phyloP scores from a whole-genome alignment of 345 rosid species.

The Aquilaria yunnanensis region DNA sequence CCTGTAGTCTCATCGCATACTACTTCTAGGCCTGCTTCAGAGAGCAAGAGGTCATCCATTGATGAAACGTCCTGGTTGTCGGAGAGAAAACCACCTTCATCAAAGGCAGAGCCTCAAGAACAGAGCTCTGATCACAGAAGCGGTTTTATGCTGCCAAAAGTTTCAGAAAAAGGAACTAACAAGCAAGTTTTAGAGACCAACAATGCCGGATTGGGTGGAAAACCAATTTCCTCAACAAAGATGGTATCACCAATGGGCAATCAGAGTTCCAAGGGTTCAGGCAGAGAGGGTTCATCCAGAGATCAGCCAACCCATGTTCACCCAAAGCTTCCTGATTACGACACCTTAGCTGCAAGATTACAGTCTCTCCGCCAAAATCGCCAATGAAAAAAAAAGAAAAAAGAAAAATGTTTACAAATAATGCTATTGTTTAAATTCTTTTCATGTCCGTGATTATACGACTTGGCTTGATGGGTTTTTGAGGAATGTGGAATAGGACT shows the following conservation, averaged over 20 bases:
- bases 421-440: too few species aligned
- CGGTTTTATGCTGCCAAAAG: constrained; percentile 6
- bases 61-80: constrained; percentile 19
- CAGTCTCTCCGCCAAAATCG: constrained; percentile 43
- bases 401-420: too few species aligned
- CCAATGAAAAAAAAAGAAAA: constrained; percentile 11
- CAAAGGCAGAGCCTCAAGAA: constrained; percentile 8
- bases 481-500: too few species aligned
- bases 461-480: too few species aligned
- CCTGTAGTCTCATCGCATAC: constrained; percentile 10
- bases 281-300: constrained; percentile 16
- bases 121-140: constrained; percentile 13
- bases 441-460: too few species aligned
- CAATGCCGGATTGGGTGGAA: constrained; percentile 15
- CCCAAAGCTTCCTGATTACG: constrained; percentile 91
- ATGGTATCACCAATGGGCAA: constrained; percentile 25
- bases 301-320: constrained; percentile 66
- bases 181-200: constrained; percentile 17
- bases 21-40: constrained; percentile 16
- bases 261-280: constrained; percentile 19
- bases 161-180: constrained; percentile 21
- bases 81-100: not conserved
- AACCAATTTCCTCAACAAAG: constrained; percentile 20
- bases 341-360: constrained; percentile 47
- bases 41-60: constrained; percentile 17